Conservation (phyloP, 1,284 basidiomycete species). For the Ganoderma boninense region DNA sequence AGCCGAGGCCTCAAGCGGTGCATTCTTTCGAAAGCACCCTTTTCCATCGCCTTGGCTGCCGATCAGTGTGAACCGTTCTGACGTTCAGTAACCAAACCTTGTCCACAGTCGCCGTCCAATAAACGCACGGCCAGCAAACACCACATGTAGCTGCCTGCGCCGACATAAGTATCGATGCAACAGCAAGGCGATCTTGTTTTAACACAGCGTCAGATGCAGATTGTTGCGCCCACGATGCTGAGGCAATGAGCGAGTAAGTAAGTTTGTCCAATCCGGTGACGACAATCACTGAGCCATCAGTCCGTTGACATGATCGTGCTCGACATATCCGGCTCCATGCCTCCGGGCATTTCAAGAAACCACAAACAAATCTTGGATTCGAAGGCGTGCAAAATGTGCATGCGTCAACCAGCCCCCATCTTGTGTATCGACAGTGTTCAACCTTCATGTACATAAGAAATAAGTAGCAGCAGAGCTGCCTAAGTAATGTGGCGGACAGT, state of each 20-base stretch:
- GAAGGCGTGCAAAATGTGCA: background rate
- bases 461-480: background rate
- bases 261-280: conserved; percentile 19
- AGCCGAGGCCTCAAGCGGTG: conserved; percentile 1
- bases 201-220: background rate
- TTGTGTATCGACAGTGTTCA: background rate
- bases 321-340: conserved; percentile 19
- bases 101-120: background rate
- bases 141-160: background rate
- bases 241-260: conserved; percentile 15
- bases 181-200: background rate
- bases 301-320: conserved; percentile 23
- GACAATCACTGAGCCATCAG: conserved; percentile 31
- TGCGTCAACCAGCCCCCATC: conserved; percentile 19
- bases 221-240: background rate
- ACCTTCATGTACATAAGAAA: conserved; percentile 2
- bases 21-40: background rate
- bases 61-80: background rate
- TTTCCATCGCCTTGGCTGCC: conserved; percentile 2
- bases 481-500: background rate
- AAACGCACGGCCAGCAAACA: background rate
- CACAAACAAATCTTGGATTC: conserved; percentile 8
- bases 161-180: background rate
- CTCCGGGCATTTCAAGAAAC: conserved; percentile 13
- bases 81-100: background rate